Conservation (phyloP, 2,329 filamentous ascomycete genomes). For the Metarhizium guizhouense region DNA sequence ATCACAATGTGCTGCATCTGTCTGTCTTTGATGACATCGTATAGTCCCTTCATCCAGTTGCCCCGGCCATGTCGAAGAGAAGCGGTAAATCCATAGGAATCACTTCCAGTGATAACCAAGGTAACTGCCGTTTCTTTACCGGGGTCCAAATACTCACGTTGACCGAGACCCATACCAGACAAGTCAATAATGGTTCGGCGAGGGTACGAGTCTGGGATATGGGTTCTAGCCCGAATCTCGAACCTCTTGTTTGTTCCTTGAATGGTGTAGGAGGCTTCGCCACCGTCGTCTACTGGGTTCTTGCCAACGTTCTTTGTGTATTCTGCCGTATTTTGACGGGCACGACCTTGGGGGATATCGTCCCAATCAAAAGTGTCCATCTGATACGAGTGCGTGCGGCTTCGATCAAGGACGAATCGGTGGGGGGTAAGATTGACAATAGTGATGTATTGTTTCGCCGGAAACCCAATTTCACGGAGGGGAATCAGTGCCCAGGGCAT, state of each 20-base stretch:
- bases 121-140: conserved; percentile 21
- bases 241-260: conserved; percentile 21
- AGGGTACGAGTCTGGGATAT: conserved; percentile 17
- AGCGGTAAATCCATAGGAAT: conserved; percentile 21
- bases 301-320: conserved; percentile 13
- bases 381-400: conserved; percentile 21
- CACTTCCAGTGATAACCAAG: conserved; percentile 26
- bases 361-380: conserved; percentile 23
- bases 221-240: conserved; percentile 19
- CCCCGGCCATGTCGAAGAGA: conserved; percentile 18
- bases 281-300: conserved; percentile 17
- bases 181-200: conserved; percentile 20
- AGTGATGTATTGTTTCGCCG: conserved; percentile 19
- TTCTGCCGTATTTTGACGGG: conserved; percentile 20
- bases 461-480: conserved; percentile 3
- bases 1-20: conserved; percentile 35
- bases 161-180: conserved; percentile 22
- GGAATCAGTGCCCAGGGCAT: conserved; percentile 8
- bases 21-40: conserved; percentile 25
- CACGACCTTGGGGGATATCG: conserved; percentile 21
- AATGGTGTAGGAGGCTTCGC: conserved; percentile 22
- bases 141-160: conserved; percentile 23
- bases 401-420: conserved; percentile 15
- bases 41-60: conserved; percentile 24
- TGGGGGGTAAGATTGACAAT: conserved; percentile 27